These are phyloP conservation scores for Globisporangium abappressorium DNA, from an alignment of 352 stramenopile species.

Conservation along the genomic window DNA sequence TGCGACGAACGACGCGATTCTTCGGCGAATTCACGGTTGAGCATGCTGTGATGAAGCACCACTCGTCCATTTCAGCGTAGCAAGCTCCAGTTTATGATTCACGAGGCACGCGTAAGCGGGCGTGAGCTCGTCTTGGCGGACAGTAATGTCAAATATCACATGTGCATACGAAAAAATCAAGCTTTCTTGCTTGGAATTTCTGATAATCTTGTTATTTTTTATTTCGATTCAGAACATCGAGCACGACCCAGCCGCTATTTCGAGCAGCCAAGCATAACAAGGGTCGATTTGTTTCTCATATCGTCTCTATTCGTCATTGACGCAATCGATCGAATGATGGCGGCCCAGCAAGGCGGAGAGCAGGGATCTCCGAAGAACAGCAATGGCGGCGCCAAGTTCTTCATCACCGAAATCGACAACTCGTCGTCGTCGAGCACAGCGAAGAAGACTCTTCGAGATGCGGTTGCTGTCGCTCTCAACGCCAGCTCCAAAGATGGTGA, in stretches of 20 bases:
- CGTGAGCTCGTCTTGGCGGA: not conserved
- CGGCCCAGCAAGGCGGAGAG: not conserved
- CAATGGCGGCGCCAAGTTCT: conserved; percentile 20
- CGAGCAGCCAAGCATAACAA: not conserved
- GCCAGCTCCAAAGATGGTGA: conserved; percentile 4
- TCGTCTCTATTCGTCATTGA: not conserved
- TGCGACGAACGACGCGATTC: conserved; percentile 48
- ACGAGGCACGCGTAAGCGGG: not conserved
- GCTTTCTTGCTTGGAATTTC: not conserved
- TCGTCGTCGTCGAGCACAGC: not conserved
- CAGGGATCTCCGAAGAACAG: not conserved
- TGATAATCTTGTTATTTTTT: conserved; percentile 9
- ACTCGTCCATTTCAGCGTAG: conserved; percentile 24
- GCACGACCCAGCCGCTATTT: not conserved
- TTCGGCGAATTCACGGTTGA: conserved; percentile 68
- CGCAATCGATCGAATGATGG: not conserved
- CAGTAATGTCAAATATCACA: not conserved
- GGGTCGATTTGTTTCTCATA: not conserved
- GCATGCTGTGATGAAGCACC: conserved; percentile 38
- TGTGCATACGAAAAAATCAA: not conserved
- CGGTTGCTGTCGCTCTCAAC: not conserved
- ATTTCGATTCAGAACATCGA: not conserved
- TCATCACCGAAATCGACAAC: conserved; percentile 32
- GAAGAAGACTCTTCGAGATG: not conserved
- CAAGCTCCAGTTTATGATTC: not conserved